Conservation (phyloP, 2,329 filamentous ascomycete species). For the Escovopsis sp. region DNA sequence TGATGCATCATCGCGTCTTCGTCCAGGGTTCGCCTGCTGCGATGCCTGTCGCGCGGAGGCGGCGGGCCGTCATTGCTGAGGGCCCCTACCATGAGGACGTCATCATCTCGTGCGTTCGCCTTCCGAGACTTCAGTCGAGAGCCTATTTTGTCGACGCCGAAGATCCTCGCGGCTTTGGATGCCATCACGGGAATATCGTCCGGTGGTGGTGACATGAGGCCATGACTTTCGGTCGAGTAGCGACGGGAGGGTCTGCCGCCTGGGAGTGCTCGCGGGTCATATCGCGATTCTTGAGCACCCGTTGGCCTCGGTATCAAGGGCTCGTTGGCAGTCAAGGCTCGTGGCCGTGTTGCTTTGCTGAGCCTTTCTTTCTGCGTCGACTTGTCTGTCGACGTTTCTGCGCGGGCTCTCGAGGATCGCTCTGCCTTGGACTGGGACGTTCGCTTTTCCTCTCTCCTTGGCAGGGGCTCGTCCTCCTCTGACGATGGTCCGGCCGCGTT, state of each 20-base stretch:
- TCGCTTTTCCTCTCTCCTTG: constrained; percentile 30
- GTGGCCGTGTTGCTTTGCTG: constrained; percentile 37
- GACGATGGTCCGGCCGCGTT: constrained; percentile 62
- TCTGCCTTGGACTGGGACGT: constrained; percentile 51
- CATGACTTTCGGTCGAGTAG: constrained; percentile 50
- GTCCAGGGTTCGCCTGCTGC: constrained; percentile 20
- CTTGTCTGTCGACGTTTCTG: constrained; percentile 58
- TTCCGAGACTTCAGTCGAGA: constrained; percentile 33
- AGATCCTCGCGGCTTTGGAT: constrained; percentile 64
- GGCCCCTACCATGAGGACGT: constrained; percentile 32
- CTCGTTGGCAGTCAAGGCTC: constrained; percentile 46
- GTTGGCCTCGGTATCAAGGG: constrained; percentile 54
- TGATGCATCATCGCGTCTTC: constrained; percentile 27
- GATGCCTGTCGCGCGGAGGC: constrained; percentile 19
- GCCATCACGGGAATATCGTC: constrained; percentile 52
- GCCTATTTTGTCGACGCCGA: constrained; percentile 39
- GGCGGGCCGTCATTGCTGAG: constrained; percentile 22
- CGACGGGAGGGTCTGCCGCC: constrained; percentile 50
- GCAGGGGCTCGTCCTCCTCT: constrained; percentile 32
- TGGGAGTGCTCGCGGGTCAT: constrained; percentile 44
- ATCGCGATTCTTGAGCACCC: constrained; percentile 31
- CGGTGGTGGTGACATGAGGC: constrained; percentile 57
- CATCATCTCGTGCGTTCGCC: constrained; percentile 24
- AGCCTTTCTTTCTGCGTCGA: constrained; percentile 33
- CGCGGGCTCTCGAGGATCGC: constrained; percentile 37